Conservation (phyloP, 139 green algal genomes). For the Chlorella vulgaris region DNA sequence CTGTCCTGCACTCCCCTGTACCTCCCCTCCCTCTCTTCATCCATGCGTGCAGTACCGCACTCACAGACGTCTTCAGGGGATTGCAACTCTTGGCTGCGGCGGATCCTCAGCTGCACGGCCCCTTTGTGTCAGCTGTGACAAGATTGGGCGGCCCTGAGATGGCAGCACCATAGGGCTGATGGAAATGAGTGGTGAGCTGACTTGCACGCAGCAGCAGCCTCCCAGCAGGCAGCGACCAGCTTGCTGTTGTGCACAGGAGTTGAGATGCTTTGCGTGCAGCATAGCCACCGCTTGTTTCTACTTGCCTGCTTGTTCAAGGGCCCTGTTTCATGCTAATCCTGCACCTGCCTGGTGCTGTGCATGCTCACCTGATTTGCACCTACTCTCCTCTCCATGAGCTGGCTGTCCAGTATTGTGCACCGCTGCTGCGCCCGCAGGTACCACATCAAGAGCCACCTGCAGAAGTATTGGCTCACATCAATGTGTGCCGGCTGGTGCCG, state of each 20-base stretch:
- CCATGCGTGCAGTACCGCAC: neutral
- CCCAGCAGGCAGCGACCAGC: no score
- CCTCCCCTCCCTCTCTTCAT: neutral
- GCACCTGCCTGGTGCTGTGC: no score
- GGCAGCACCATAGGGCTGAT: constrained; percentile 68
- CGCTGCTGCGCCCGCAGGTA: constrained; percentile 61
- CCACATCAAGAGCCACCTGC: constrained; percentile 91
- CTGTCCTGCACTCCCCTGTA: no score
- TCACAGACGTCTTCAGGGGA: neutral
- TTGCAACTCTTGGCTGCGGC: constrained; percentile 66
- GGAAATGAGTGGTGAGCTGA: constrained; percentile 51
- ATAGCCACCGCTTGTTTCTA: no score
- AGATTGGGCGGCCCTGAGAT: constrained; percentile 62
- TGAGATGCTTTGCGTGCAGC: no score
- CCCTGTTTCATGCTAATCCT: no score
- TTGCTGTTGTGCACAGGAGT: no score
- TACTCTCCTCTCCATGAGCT: no score
- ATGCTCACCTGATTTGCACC: no score
- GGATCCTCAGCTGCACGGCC: constrained; percentile 78
- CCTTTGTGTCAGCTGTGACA: constrained; percentile 74
- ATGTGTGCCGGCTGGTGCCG: no score
- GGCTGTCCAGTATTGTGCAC: neutral
- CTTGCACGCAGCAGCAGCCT: no score
- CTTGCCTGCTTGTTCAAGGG: no score
- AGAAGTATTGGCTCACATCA: constrained; percentile 91